Conservation (phyloP, 148 eudicot genomes). For the Vaccinium myrtillus region DNA sequence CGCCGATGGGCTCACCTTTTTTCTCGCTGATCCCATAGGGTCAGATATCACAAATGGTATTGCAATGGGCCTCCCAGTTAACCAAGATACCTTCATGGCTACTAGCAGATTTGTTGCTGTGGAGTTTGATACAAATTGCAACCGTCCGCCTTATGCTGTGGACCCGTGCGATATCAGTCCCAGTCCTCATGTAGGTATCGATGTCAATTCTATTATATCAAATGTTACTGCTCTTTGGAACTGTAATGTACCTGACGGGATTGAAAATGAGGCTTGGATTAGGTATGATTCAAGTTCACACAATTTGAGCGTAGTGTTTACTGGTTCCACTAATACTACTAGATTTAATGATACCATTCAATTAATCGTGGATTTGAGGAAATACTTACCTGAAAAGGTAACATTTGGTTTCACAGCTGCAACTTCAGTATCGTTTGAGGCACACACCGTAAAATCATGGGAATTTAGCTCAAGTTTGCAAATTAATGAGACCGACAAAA, state of each 20-base stretch:
- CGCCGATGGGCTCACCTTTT: conserved; percentile 18
- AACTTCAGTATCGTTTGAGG: background rate
- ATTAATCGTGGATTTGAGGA: background rate
- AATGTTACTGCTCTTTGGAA: background rate
- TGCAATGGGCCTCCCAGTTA: background rate
- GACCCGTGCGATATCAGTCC: too few relatives aligned
- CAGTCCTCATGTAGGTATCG: background rate
- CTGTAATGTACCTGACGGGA: background rate
- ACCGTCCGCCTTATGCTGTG: too few relatives aligned
- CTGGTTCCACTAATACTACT: background rate
- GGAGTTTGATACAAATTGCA: too few relatives aligned
- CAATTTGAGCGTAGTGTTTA: background rate
- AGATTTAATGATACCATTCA: background rate
- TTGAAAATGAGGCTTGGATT: conserved; percentile 5
- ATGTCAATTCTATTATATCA: background rate
- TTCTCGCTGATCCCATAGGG: background rate
- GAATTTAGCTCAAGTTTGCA: conserved; percentile 11
- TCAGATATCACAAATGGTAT: background rate
- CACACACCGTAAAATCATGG: background rate
- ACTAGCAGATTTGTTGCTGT: background rate
- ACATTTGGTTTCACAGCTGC: conserved; percentile 5
- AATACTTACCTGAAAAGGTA: background rate
- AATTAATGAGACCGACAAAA: background rate
- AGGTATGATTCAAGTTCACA: background rate
- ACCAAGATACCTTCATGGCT: background rate